phyloP scores from a whole-genome alignment of 2,329 filamentous ascomycete species.

The Berkeleyomyces rouxiae region DNA sequence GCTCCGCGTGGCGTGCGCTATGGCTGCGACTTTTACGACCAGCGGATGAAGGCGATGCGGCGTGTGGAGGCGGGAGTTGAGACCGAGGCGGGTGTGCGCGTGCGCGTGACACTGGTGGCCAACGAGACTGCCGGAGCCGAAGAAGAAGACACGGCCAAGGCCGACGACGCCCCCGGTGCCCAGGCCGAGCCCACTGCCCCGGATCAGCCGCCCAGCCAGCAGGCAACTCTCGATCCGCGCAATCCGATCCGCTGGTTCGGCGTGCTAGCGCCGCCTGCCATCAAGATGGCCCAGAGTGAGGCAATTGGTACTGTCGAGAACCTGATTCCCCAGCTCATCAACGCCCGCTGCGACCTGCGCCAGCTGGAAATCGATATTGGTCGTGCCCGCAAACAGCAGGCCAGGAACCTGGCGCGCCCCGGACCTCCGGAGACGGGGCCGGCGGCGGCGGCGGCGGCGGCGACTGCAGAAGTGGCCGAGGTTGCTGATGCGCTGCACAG shows the following conservation, averaged over 20 bases:
- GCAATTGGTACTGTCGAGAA: conserved; percentile 40
- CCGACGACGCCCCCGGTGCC: not conserved
- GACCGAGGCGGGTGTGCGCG: conserved; percentile 3
- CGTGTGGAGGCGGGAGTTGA: conserved; percentile 20
- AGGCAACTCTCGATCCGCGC: conserved; percentile 2
- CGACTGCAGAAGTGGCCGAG: not conserved
- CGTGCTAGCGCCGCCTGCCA: conserved; percentile 33
- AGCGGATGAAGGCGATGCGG: conserved; percentile 49
- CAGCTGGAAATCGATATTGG: conserved; percentile 53
- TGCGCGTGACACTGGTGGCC: conserved; percentile 3
- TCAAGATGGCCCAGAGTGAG: conserved; percentile 41
- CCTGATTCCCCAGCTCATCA: conserved; percentile 39
- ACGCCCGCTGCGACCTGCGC: conserved; percentile 43
- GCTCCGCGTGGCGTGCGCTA: conserved; percentile 47
- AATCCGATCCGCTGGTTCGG: conserved; percentile 47
- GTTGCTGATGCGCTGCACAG: not conserved
- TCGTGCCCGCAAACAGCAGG: conserved; percentile 38
- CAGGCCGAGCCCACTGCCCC: not conserved
- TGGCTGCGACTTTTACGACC: conserved; percentile 55
- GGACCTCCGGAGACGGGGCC: conserved; percentile 12
- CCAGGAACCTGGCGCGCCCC: conserved; percentile 24
- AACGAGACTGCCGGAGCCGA: conserved; percentile 13
- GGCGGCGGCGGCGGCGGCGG: too few relatives aligned
- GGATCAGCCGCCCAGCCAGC: not conserved
- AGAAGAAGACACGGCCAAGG: not conserved